Evolutionary conservation across 2,329 filamentous ascomycete species (phyloP), one percentile per base, ranked within the genome.

Genomic region (Fusarium aywerte): DNA sequence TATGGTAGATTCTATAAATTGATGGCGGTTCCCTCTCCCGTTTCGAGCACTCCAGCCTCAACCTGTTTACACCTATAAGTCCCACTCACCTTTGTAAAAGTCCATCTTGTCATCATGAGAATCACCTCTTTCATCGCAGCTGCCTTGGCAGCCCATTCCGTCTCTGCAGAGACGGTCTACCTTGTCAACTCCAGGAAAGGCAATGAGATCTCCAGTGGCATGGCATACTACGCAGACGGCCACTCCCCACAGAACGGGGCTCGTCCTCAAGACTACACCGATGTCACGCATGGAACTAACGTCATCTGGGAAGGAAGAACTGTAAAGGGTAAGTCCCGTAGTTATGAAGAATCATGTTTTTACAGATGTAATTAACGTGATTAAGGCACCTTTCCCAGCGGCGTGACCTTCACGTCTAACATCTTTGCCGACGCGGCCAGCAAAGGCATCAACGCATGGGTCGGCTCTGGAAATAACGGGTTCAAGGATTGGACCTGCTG

Each of bases 171-270:
- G 0, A 32, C 25, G 1, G 20, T 58, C 0, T 58, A 58, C 4
- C 55, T 58, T 2, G 55, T 58, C 7, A 47, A 58, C 52, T 58
- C 51, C 7, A 25, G 10, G 25, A 58, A 47, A 16, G 32, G 55
- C 2, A 47, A 11, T 1, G 39, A 58, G 9, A 27, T 38, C 7
- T 58, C 39, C 4, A 58, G 55, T 5, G 55, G 51, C 13, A 58
- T 58, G 25, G 55, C 51, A 2, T 58, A 39, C 9, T 58, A 58
- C 1, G 52, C 25, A 4, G 38, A 58, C 6, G 40, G 27, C 1
- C 27, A 39, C 10, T 43, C 43, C 2, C 8, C 52, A 16, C 36
- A 21, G 0, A 54, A 42, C 0, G n/a, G 18, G 5, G 55, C 55
- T 5, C 52, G 12, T 3, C 55, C 52, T 0, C 25, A 58, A 18